These are phyloP conservation scores for Lipomyces lipofer DNA, from an alignment of 805 yeast genomes.

Conservation along the genomic window DNA sequence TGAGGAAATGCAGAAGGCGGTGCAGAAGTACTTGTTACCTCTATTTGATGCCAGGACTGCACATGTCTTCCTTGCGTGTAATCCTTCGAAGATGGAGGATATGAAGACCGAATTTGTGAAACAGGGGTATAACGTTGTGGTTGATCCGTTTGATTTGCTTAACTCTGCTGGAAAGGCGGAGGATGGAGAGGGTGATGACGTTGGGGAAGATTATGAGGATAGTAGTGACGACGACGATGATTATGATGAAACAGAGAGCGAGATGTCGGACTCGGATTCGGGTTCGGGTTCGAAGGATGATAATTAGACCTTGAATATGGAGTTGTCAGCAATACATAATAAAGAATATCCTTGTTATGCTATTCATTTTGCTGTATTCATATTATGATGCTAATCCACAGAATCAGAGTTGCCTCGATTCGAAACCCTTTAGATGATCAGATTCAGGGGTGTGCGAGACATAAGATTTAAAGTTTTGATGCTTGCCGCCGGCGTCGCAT, in stretches of 20 bases:
- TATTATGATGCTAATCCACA: too few relatives aligned
- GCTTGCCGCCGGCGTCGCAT: too few relatives aligned
- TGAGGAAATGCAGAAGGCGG: conserved; percentile 48
- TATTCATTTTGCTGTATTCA: too few relatives aligned
- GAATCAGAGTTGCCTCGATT: too few relatives aligned
- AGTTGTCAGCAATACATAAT: too few relatives aligned
- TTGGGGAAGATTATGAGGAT: conserved; percentile 33
- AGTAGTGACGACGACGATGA: conserved; percentile 30
- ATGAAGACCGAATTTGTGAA: conserved; percentile 50
- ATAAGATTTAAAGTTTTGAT: too few relatives aligned
- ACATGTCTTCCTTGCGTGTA: conserved; percentile 68
- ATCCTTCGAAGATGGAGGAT: conserved; percentile 59
- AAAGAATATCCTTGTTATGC: too few relatives aligned
- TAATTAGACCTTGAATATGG: too few relatives aligned
- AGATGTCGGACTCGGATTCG: too few relatives aligned
- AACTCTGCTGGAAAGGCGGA: conserved; percentile 32
- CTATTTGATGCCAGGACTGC: conserved; percentile 61
- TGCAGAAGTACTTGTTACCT: conserved; percentile 62
- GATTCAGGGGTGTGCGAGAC: too few relatives aligned
- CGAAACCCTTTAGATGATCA: too few relatives aligned
- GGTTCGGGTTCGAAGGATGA: too few relatives aligned
- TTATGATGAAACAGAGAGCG: conserved; percentile 19
- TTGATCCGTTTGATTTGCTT: conserved; percentile 53
- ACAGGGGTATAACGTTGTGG: conserved; percentile 60
- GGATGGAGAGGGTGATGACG: conserved; percentile 33